Conservation (phyloP, 495 filamentous ascomycete genomes). For the Aspergillus carlsbadensis region DNA sequence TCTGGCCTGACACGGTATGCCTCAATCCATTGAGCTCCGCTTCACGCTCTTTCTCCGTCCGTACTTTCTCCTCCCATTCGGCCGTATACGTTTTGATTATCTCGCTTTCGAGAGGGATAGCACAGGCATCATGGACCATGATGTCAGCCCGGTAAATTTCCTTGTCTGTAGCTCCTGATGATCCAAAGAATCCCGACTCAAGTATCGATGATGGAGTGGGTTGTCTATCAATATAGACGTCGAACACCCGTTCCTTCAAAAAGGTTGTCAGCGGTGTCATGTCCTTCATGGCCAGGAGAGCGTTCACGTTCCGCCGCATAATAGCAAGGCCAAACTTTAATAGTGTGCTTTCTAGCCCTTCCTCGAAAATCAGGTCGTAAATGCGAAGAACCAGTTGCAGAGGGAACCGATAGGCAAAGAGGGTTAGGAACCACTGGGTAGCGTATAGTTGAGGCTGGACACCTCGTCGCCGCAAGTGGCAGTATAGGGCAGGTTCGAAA, state of each 20-base stretch:
- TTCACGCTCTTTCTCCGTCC: slow-evolving; percentile 75
- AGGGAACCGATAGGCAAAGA: slow-evolving; percentile 98
- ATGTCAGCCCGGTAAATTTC: slow-evolving; percentile 93
- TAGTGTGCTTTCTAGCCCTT: slow-evolving; percentile 86
- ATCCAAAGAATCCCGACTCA: slow-evolving; percentile 97
- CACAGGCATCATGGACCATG: slow-evolving; percentile 89
- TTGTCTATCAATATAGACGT: slow-evolving; percentile 92
- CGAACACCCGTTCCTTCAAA: slow-evolving; percentile 90
- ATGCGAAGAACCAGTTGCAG: slow-evolving; percentile 94
- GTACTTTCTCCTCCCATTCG: slow-evolving; percentile 91
- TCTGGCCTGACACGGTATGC: slow-evolving; percentile 60
- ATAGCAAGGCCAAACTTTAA: slow-evolving; percentile 91
- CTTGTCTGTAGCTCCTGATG: slow-evolving; percentile 84
- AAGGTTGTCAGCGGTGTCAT: slow-evolving; percentile 85
- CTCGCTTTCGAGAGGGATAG: slow-evolving; percentile 79
- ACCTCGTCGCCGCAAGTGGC: slow-evolving; percentile 83
- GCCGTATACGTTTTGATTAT: slow-evolving; percentile 73
- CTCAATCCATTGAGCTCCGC: slow-evolving; percentile 75
- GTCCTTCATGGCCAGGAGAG: slow-evolving; percentile 82
- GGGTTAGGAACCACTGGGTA: slow-evolving; percentile 97
- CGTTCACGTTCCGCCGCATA: slow-evolving; percentile 86
- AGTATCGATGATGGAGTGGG: slow-evolving; percentile 84
- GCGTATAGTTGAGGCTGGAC: slow-evolving; percentile 93
- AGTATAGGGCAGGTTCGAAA: slow-evolving; percentile 89
- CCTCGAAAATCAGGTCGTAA: slow-evolving; percentile 93